These are phyloP conservation scores for Vaccinium vitisidaea DNA, from an alignment of 148 eudicot genomes.

Conservation along the genomic window DNA sequence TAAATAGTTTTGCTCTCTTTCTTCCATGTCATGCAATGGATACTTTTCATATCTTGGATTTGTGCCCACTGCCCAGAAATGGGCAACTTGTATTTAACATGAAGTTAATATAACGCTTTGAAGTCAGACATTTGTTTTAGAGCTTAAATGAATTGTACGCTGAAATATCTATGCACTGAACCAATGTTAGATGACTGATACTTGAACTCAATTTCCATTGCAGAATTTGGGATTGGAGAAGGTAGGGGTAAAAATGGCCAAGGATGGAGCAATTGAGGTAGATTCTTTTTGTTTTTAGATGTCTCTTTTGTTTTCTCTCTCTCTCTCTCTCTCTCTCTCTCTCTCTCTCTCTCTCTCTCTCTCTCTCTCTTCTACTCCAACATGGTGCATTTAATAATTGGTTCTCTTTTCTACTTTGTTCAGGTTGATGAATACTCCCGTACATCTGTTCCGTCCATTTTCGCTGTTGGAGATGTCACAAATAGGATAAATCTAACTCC, in stretches of 20 bases:
- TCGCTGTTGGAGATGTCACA: slow-evolving; percentile 99
- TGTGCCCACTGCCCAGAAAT: background rate
- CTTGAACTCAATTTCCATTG: slow-evolving; percentile 12
- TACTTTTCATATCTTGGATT: background rate
- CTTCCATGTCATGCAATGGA: background rate
- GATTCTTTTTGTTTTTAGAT: background rate
- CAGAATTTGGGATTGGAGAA: slow-evolving; percentile 92
- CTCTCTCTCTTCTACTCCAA: too few species aligned
- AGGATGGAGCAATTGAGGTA: slow-evolving; percentile 91
- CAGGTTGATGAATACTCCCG: slow-evolving; percentile 91
- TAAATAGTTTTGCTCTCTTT: background rate
- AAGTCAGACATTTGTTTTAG: background rate
- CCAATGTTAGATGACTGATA: background rate
- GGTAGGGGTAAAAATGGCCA: slow-evolving; percentile 73
- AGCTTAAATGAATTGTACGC: slow-evolving; percentile 6
- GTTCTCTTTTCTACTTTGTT: background rate
- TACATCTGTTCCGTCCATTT: slow-evolving; percentile 91
- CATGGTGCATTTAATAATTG: background rate
- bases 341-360: background rate
- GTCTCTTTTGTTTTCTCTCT: background rate
- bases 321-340: background rate
- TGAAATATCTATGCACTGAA: slow-evolving; percentile 11
- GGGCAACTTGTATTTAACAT: background rate
- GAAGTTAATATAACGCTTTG: background rate
- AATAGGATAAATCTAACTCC: slow-evolving; percentile 92